Evolutionary conservation across 345 rosid species (phyloP), one percentile per base, ranked within the genome.

Genomic region (Eutrema heterophyllum): DNA sequence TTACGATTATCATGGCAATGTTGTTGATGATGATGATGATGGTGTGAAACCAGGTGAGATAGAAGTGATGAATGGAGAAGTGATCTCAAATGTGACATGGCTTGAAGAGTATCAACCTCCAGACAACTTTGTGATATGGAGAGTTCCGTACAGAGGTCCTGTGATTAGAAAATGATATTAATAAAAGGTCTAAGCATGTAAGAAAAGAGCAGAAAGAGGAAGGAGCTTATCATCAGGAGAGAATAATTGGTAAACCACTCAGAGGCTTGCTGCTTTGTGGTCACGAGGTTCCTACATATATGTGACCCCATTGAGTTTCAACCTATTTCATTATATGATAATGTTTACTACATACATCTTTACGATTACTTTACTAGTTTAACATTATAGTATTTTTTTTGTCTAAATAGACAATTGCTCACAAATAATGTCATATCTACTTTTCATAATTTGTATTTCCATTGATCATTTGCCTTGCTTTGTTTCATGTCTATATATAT

Each of bases 81-180:
- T 70, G 32, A 77, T 80, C 15, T 85, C 95, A 1, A 84, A 87
- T 30, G 83, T 87, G 36, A 75, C 88, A 39, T 89, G 98, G 98
- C 82, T 94, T 35, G 96, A 88, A 86, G 96, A 94, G 83, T 88
- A 79, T 82, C 95, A 79, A 78, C 95, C 90, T 65, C 93, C 96
- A 3, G 97, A 94, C 79, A 81, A 84, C 89, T 87, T 88, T 77
- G 88, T 90, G 79, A 92, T 89, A 32, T 78, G 82, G 78, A 85
- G 93, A 81, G 95, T 89, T 72, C 60, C 56, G 55, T 94, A 94
- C 77, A 84, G 66, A 78, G 98, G 97, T 72, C 96, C 93, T 27
- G 86, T 77, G 54, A 91, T 94, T 81, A 88, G 90, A 82, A 86
- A 80, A 73, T 91, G 85, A 86, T 74, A 77, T 8, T 10, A 46